Percentiles rank a stretch among this genome's conserved stretches.
These are phyloP conservation scores for Naganishia antarctica DNA, from an alignment of 768 basidiomycete genomes.

Conservation along the genomic window DNA sequence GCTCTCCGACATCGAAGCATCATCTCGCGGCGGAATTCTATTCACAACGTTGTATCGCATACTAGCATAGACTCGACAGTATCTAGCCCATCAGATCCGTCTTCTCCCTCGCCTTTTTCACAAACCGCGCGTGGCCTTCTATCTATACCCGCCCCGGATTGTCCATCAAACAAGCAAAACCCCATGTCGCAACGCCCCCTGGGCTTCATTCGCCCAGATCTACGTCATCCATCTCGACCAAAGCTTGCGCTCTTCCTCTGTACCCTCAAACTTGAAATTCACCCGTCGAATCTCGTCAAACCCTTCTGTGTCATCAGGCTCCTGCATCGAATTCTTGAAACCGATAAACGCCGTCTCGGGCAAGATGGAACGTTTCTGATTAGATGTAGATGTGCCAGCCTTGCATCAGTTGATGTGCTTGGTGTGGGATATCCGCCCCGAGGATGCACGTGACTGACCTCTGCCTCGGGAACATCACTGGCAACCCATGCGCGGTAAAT, in stretches of 20 bases:
- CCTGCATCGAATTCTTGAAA: constrained; percentile 53
- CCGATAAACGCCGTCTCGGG: constrained; percentile 41
- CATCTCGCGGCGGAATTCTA: not conserved
- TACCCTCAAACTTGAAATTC: constrained; percentile 75
- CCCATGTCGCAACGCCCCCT: too few relatives aligned
- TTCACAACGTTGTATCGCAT: constrained; percentile 20
- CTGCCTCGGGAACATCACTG: constrained; percentile 35
- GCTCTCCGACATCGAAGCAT: not conserved
- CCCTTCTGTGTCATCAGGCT: constrained; percentile 65
- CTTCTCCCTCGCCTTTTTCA: too few relatives aligned
- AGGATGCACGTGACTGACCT: constrained; percentile 23
- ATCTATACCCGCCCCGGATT: too few relatives aligned
- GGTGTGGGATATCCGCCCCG: not conserved
- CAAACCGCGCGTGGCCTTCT: too few relatives aligned
- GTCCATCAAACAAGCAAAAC: too few relatives aligned
- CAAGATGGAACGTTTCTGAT: constrained; percentile 34
- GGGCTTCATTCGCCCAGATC: not conserved
- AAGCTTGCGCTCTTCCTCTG: constrained; percentile 61
- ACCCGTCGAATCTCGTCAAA: constrained; percentile 70
- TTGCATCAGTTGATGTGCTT: too few relatives aligned
- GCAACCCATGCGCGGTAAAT: constrained; percentile 66
- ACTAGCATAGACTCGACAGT: constrained; percentile 17
- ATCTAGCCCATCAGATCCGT: too few relatives aligned
- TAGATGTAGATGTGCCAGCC: too few relatives aligned
- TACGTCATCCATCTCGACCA: constrained; percentile 75